Conservation (phyloP, 2,329 filamentous ascomycete species). For the Ophiostoma triangulosporum region DNA sequence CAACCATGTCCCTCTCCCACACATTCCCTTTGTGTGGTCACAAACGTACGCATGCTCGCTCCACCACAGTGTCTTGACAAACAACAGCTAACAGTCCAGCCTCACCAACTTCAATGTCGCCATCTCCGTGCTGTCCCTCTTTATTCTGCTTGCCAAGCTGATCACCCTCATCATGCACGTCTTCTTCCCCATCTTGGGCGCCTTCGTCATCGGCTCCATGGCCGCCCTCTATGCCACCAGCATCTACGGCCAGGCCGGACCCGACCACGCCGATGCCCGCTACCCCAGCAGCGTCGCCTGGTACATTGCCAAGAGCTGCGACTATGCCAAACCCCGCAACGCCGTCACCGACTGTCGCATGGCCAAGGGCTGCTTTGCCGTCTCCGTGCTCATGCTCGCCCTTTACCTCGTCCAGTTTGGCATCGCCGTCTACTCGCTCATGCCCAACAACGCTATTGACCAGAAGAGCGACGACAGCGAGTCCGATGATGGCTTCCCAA, state of each 20-base stretch:
- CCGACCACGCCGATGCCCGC: constrained; percentile 54
- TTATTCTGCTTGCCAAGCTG: constrained; percentile 59
- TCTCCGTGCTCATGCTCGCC: constrained; percentile 55
- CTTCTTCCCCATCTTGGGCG: constrained; percentile 52
- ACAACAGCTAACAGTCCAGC: constrained; percentile 19
- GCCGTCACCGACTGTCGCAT: constrained; percentile 49
- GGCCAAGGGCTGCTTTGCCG: constrained; percentile 53
- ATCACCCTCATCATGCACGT: constrained; percentile 57
- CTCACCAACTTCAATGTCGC: constrained; percentile 65
- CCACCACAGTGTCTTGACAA: not conserved
- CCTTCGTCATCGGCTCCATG: constrained; percentile 43
- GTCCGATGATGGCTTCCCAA: constrained; percentile 19
- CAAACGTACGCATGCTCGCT: constrained; percentile 39
- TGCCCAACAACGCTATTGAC: constrained; percentile 42
- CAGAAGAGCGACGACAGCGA: constrained; percentile 28
- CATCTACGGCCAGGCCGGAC: constrained; percentile 57
- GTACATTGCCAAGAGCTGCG: constrained; percentile 63
- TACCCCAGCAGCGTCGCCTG: constrained; percentile 52
- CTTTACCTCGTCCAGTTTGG: constrained; percentile 40
- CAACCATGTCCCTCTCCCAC: constrained; percentile 50
- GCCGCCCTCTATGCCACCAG: constrained; percentile 50
- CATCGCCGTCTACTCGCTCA: constrained; percentile 44
- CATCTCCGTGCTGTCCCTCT: constrained; percentile 62
- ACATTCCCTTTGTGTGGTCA: constrained; percentile 59
- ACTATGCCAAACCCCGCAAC: constrained; percentile 38